Evolutionary conservation across 331 rosid genomes (phyloP), one percentile per base, ranked within the genome.

Genomic region (Quercus lobata): DNA sequence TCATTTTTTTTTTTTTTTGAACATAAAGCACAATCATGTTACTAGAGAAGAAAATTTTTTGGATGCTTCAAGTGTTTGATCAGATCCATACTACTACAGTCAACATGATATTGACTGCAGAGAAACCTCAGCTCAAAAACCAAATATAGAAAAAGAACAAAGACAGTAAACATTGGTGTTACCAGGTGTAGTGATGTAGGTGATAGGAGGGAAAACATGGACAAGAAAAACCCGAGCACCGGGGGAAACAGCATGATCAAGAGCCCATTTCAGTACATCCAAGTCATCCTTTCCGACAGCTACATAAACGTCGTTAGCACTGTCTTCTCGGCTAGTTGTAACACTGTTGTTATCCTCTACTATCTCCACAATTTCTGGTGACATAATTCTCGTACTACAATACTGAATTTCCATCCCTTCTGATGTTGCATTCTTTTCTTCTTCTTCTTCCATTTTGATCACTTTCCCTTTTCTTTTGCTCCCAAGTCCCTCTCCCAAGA

Each of bases 281-380:
- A 84, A 30, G 29, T 92, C 98, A 84, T 92, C 91, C 81, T 88
- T 89, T 7, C 97, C 97, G 76, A 94, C 97, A 41, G 95, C 93
- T 1, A 92, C 93, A 80, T 92, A 92, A 32, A 92, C 89, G 34
- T 94, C 95, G 54, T 76, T 81, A 54, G 62, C 83, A 21, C 71
- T 77, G 70, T 77, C 37, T 35, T 83, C 84, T 75, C 74, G 69
- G 75, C 57, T 79, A 27, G 41, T 71, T 14, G 81, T 57, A 37
- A 73, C 70, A 76, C 90, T 84, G 75, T 4, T 85, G 24, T 79
- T 84, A 63, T 88, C 90, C 73, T 87, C 97, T 46, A 74, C 86
- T 19, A 93, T 73, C 77, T 90, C 94, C 74, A 88, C 90, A 21
- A 90, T 90, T 75, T 80, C 91, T 4, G 73, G 18, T 5, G 88